phyloP scores from a whole-genome alignment of 352 stramenopile genomes.

The Globisporangium barbulae region DNA sequence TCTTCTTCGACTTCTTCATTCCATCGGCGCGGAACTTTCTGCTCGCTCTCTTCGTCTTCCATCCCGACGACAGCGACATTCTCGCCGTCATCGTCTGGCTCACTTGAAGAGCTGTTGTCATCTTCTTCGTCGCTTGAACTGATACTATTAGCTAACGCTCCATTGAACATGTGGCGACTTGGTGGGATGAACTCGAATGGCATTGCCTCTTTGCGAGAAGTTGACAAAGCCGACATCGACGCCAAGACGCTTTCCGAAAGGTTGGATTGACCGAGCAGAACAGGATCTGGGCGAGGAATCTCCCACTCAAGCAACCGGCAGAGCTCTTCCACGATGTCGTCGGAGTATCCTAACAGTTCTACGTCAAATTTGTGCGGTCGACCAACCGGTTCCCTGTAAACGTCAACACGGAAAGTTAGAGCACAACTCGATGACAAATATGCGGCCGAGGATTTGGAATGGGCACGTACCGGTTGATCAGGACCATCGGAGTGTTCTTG shows the following conservation, averaged over 20 bases:
- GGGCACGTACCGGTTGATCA: constrained; percentile 66
- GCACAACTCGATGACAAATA: background rate
- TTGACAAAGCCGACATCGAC: constrained; percentile 20
- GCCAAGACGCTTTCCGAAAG: constrained; percentile 27
- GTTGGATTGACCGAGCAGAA: constrained; percentile 62
- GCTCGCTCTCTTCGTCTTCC: constrained; percentile 33
- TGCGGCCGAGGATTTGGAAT: background rate
- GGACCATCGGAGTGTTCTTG: constrained; percentile 78
- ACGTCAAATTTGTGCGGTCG: constrained; percentile 84
- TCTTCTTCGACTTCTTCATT: constrained; percentile 42
- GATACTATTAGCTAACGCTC: constrained; percentile 55
- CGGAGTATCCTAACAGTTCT: constrained; percentile 78
- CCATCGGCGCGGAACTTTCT: constrained; percentile 26
- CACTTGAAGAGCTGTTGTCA: constrained; percentile 51
- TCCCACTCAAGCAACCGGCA: constrained; percentile 75
- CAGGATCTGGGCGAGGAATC: constrained; percentile 67
- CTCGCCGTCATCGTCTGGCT: constrained; percentile 34
- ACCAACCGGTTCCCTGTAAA: constrained; percentile 66
- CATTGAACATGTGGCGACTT: constrained; percentile 73
- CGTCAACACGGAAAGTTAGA: background rate
- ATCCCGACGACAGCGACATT: constrained; percentile 25
- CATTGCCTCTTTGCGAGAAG: constrained; percentile 27
- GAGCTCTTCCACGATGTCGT: constrained; percentile 82
- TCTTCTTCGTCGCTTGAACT: constrained; percentile 59
- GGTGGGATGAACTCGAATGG: constrained; percentile 67